Conservation (phyloP, 1,139 yeast species). For the Hemisphaericaspora lyxosophila region DNA sequence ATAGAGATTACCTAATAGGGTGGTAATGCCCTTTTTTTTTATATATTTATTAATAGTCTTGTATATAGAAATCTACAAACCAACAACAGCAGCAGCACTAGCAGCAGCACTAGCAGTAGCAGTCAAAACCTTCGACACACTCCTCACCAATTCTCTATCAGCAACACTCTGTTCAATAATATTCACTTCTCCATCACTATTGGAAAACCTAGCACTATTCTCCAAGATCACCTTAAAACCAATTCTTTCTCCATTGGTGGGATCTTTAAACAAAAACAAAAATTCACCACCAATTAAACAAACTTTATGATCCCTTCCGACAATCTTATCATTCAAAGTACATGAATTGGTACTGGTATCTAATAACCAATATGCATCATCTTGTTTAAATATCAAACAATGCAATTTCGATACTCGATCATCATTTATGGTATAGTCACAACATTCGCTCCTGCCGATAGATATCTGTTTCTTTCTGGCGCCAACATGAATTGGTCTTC, state of each 20-base stretch:
- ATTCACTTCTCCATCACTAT: not conserved
- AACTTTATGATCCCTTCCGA: constrained; percentile 65
- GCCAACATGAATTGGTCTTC: constrained; percentile 47
- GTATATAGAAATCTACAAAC: too few species aligned
- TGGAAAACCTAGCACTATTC: not conserved
- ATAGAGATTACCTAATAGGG: too few species aligned
- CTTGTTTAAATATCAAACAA: constrained; percentile 65
- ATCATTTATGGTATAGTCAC: constrained; percentile 62
- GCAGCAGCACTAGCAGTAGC: too few species aligned
- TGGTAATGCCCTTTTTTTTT: too few species aligned
- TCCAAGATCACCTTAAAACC: constrained; percentile 50
- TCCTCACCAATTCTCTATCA: constrained; percentile 2
- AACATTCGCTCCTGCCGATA: constrained; percentile 63
- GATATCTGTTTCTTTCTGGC: constrained; percentile 55
- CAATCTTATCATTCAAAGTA: constrained; percentile 55
- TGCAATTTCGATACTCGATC: constrained; percentile 81
- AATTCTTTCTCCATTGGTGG: constrained; percentile 46
- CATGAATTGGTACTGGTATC: constrained; percentile 84
- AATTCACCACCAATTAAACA: constrained; percentile 64
- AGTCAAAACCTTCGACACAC: not conserved
- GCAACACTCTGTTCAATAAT: not conserved
- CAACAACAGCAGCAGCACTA: too few species aligned
- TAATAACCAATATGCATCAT: constrained; percentile 71
- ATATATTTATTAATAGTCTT: not conserved
- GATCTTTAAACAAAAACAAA: constrained; percentile 65